Conservation (phyloP, 805 yeast genomes). For the Saturnispora bothae region DNA sequence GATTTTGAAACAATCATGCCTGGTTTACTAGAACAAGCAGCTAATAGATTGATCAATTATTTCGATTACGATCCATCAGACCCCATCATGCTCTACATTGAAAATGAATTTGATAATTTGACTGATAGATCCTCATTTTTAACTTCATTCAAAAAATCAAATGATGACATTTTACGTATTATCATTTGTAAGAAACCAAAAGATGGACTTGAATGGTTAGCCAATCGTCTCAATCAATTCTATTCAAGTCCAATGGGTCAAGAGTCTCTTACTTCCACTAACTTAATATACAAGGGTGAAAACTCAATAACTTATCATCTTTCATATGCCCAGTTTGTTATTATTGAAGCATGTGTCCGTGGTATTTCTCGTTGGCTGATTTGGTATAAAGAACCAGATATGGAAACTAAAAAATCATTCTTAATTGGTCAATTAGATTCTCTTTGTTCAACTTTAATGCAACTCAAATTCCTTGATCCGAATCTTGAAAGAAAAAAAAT, state of each 20-base stretch:
- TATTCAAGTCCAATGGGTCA: conserved; percentile 64
- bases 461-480: conserved; percentile 71
- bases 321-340: conserved; percentile 73
- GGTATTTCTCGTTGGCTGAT: conserved; percentile 94
- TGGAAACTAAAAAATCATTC: conserved; percentile 41
- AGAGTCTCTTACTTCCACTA: conserved; percentile 44
- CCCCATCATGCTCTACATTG: conserved; percentile 54
- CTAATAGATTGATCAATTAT: conserved; percentile 69
- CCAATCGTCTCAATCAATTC: conserved; percentile 57
- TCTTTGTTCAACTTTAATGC: conserved; percentile 64
- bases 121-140: conserved; percentile 73
- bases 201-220: conserved; percentile 75
- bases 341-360: conserved; percentile 81
- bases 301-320: conserved; percentile 57
- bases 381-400: conserved; percentile 62
- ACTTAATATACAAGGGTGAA: conserved; percentile 45
- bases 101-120: conserved; percentile 79
- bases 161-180: conserved; percentile 85
- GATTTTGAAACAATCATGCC: conserved; percentile 51
- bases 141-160: conserved; percentile 67
- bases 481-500: conserved; percentile 72
- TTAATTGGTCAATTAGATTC: conserved; percentile 49
- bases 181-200: conserved; percentile 79
- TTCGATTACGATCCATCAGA: conserved; percentile 56
- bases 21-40: conserved; percentile 60